These are phyloP conservation scores for Bothriochloa decipiens DNA, from an alignment of 176 grass and related monocot genomes.

Conservation along the genomic window DNA sequence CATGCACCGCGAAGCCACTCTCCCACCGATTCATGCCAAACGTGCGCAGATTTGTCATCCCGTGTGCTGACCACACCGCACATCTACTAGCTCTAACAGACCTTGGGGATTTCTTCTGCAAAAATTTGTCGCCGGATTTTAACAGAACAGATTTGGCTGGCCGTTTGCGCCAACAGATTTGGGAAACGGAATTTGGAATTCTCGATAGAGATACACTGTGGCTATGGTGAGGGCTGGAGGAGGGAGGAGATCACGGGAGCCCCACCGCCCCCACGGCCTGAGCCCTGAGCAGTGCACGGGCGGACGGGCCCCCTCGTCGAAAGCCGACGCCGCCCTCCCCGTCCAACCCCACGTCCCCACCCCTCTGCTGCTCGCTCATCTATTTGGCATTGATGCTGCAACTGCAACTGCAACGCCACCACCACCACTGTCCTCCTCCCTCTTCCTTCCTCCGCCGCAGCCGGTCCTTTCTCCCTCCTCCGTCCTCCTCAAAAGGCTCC, in stretches of 20 bases:
- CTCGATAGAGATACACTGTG: no score
- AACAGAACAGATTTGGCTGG: background rate
- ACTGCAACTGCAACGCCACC: conserved; percentile 27
- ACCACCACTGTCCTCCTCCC: background rate
- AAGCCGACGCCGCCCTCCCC: background rate
- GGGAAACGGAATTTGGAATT: background rate
- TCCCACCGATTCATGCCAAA: background rate
- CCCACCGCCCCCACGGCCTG: background rate
- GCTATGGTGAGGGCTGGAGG: no score
- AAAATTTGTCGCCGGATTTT: background rate
- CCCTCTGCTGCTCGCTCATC: conserved; percentile 24
- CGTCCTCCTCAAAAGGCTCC: conserved; percentile 40
- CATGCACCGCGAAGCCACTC: background rate
- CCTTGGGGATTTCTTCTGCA: background rate
- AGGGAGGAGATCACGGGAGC: no score
- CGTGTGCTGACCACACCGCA: background rate
- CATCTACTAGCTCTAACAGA: background rate
- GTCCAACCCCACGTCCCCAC: background rate
- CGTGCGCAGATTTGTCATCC: background rate
- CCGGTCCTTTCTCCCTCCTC: background rate
- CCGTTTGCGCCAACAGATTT: background rate
- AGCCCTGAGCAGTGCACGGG: background rate
- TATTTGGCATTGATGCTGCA: conserved; percentile 36
- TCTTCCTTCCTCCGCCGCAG: background rate
- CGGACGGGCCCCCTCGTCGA: background rate